Evolutionary conservation across 1,284 basidiomycete species (phyloP).

Genomic region (Ustilago lituana): DNA sequence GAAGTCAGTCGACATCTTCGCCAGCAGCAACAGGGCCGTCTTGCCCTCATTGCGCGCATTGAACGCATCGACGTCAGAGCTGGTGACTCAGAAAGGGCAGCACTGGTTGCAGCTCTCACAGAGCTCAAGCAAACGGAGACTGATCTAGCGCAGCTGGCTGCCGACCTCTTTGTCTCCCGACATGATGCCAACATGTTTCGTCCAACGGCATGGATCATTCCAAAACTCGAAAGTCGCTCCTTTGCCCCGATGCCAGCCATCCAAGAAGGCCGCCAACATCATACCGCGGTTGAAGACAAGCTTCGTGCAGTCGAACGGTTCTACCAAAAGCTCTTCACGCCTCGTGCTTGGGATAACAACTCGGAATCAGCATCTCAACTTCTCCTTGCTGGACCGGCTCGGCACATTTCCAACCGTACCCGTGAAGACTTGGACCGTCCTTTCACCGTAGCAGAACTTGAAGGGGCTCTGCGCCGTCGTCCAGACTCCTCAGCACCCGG

Average conservation of each 20-base stretch:
- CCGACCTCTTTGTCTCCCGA: constrained; percentile 1
- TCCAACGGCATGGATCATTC: constrained; percentile 12
- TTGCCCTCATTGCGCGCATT: not conserved
- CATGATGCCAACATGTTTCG: constrained; percentile 8
- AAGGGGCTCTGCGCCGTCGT: not conserved
- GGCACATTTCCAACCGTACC: not conserved
- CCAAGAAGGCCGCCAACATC: not conserved
- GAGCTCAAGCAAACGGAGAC: not conserved
- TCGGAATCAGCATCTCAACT: not conserved
- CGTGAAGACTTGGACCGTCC: not conserved
- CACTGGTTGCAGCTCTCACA: not conserved
- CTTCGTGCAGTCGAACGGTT: not conserved
- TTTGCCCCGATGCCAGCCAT: constrained; percentile 4
- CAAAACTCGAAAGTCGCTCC: not conserved
- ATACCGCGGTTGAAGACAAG: not conserved
- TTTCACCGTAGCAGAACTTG: not conserved
- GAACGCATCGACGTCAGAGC: constrained; percentile 1
- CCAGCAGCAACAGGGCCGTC: not conserved
- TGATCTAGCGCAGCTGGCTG: constrained; percentile 1
- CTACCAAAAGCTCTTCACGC: constrained; percentile 7
- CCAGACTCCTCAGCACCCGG: constrained; percentile 7
- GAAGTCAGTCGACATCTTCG: not conserved
- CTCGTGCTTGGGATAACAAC: not conserved
- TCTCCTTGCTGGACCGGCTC: not conserved
- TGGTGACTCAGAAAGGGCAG: not conserved